Evolutionary conservation across 164 flowering plant species (phyloP).

Genomic region (Vitis cinerea): DNA sequence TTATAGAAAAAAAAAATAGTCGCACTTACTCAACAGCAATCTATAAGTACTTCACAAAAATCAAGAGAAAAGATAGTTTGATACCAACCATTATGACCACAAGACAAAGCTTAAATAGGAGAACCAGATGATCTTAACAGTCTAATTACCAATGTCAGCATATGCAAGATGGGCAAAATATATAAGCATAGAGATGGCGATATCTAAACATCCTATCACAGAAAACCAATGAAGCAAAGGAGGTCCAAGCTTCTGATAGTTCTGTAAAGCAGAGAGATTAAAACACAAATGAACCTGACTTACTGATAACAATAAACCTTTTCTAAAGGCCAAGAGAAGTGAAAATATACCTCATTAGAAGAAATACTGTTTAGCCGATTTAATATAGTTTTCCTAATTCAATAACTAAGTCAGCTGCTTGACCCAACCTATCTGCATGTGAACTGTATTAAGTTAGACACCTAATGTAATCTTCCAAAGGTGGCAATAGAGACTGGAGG

Average conservation of each 20-base stretch:
- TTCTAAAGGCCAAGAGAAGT: no score
- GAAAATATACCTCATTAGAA: no score
- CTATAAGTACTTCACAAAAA: no score
- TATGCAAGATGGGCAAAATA: not conserved
- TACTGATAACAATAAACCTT: no score
- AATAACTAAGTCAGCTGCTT: not conserved
- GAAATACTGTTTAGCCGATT: not conserved
- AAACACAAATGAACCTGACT: not conserved
- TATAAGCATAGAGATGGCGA: not conserved
- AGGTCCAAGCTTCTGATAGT: not conserved
- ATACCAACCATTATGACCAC: not conserved
- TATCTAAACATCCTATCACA: conserved; percentile 1
- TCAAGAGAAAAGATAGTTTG: no score
- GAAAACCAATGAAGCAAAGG: conserved; percentile 1
- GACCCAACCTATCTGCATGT: not conserved
- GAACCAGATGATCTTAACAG: not conserved
- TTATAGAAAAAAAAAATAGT: no score
- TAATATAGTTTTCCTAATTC: not conserved
- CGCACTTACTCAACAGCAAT: no score
- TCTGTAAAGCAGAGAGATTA: not conserved
- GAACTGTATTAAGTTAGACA: not conserved
- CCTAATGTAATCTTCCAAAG: not conserved
- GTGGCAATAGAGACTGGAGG: not conserved
- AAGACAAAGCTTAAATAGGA: not conserved
- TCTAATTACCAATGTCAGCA: not conserved